Base-by-base conservation (phyloP, 208 protist genomes). In the Acanthamoeba lenticulata region DNA sequence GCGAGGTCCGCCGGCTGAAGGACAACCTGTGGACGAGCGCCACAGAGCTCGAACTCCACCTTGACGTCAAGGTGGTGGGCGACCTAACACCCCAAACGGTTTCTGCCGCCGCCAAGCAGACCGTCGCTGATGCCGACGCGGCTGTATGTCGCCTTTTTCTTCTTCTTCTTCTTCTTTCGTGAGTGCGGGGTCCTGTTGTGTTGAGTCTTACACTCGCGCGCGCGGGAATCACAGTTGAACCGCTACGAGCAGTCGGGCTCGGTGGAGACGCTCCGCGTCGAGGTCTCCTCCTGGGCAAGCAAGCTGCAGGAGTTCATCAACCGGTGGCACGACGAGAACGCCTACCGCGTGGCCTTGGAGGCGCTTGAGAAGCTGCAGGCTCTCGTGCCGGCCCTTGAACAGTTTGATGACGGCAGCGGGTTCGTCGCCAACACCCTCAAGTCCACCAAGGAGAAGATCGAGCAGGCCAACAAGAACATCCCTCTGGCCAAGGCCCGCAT, bases 271-370 rank as follows among this genome's bases (percentile, higher is more conserved):
- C 81, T 90, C 24, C 81, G 81, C 47, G 27, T 44, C 5, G 34
- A 90, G 81, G 81, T 90, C 1, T 44, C 81, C 3, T 7, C 44
- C n/a, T 90, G 45, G 55, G 57, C 45, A 6, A 44, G 27, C 49
- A 90, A 90, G 67, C 27, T 77, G 40, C 45, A 92, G 86, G 57
- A 74, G 15, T 92, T 92, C 36, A 92, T 92, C 86, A 92, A 92
- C 40, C 24, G 42, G 11, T 92, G 45, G 44, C 57, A 92, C 29
- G 36, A 92, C 57, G 57, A 92, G 45, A 38, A 67, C 4, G 36
- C 36, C 86, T 92, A 92, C 86, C 38, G 74, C 55, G 44, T 52
- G 5, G 86, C 86, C 38, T 49, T 52, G 55, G 86, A 92, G 42
- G 86, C 86, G 21, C 62, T 92, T 24, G 86, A 74, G 27, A 21